Conservation (phyloP, 1,284 basidiomycete species). For the Moniliella sp. region DNA sequence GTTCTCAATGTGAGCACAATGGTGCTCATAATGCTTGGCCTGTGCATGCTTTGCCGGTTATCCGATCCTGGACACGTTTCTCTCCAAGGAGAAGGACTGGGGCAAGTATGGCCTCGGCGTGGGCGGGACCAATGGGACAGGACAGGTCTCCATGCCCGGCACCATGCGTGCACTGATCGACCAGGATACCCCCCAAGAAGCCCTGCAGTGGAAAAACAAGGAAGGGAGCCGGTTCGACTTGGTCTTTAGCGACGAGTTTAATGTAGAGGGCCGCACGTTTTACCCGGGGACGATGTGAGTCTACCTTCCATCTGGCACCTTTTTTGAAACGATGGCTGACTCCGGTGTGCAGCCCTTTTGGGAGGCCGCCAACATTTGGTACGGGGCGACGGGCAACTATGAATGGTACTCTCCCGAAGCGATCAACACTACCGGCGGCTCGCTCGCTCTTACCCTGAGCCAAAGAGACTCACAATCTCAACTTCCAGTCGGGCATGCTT, state of each 20-base stretch:
- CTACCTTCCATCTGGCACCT: too few relatives aligned
- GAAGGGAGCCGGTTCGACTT: slow-evolving; percentile 36
- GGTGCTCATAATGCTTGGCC: slow-evolving; percentile 33
- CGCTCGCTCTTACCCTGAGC: slow-evolving; percentile 17
- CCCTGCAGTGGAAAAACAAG: slow-evolving; percentile 5
- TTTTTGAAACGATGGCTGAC: too few relatives aligned
- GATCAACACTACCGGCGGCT: slow-evolving; percentile 21
- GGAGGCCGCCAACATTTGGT: slow-evolving; percentile 31
- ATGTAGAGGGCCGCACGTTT: slow-evolving; percentile 44
- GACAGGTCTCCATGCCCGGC: slow-evolving; percentile 9
- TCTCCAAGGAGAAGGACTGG: slow-evolving; percentile 1
- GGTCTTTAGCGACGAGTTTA: slow-evolving; percentile 57
- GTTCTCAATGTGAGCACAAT: slow-evolving; percentile 41
- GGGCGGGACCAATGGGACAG: slow-evolving; percentile 33
- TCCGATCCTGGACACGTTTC: slow-evolving; percentile 42
- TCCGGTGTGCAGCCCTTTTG: slow-evolving; percentile 31
- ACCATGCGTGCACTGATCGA: slow-evolving; percentile 9
- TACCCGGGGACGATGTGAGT: too few relatives aligned
- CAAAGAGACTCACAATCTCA: slow-evolving; percentile 15
- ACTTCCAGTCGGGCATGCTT: slow-evolving; percentile 29
- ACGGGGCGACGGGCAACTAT: slow-evolving; percentile 22
- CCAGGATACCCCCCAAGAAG: slow-evolving; percentile 10
- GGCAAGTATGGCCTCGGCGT: slow-evolving; percentile 2
- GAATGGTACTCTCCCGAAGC: slow-evolving; percentile 35
- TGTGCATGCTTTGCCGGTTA: slow-evolving; percentile 56